Conservation (phyloP, 108 stramenopile species). For the Chaetoceros tenuissimus region DNA sequence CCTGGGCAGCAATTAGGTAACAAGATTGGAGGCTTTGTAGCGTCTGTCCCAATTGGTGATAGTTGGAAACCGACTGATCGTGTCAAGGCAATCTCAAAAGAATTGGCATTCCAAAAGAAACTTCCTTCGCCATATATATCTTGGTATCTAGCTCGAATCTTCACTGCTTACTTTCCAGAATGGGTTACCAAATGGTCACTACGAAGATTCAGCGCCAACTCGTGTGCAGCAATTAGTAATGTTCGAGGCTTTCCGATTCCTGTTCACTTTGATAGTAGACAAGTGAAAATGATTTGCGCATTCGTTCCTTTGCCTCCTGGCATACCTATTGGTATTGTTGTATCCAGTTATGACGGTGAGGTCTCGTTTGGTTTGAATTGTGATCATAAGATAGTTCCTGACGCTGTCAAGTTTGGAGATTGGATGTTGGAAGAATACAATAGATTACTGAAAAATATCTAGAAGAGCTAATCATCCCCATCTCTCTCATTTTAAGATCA, state of each 20-base stretch:
- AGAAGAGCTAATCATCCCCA: too few relatives aligned
- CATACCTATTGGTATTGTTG: slow-evolving; percentile 12
- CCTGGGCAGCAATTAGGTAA: slow-evolving; percentile 9
- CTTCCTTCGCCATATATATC: slow-evolving; percentile 15
- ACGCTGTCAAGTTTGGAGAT: slow-evolving; percentile 13
- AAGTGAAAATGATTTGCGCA: slow-evolving; percentile 8
- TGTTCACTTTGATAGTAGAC: slow-evolving; percentile 11
- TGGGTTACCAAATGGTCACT: slow-evolving; percentile 10
- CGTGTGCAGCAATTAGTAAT: slow-evolving; percentile 16
- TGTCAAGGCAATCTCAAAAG: slow-evolving; percentile 1
- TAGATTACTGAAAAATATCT: too few relatives aligned
- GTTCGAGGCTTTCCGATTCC: slow-evolving; percentile 15
- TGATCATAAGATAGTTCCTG: slow-evolving; percentile 15
- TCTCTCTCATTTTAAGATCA: too few relatives aligned
- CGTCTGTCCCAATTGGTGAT: slow-evolving; percentile 2
- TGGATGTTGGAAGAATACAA: slow-evolving; percentile 26
- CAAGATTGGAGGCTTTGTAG: slow-evolving; percentile 16
- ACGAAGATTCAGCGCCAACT: slow-evolving; percentile 7
- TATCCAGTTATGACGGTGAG: slow-evolving; percentile 7
- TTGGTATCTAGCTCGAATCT: slow-evolving; percentile 12
- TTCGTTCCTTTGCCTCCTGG: slow-evolving; percentile 23
- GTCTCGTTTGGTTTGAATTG: not conserved
- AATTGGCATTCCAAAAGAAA: slow-evolving; percentile 2
- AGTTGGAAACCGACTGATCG: too few relatives aligned
- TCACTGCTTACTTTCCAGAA: slow-evolving; percentile 6